These are phyloP conservation scores for Annulohypoxylon moriforme DNA, from an alignment of 495 filamentous ascomycete genomes.

Conservation along the genomic window DNA sequence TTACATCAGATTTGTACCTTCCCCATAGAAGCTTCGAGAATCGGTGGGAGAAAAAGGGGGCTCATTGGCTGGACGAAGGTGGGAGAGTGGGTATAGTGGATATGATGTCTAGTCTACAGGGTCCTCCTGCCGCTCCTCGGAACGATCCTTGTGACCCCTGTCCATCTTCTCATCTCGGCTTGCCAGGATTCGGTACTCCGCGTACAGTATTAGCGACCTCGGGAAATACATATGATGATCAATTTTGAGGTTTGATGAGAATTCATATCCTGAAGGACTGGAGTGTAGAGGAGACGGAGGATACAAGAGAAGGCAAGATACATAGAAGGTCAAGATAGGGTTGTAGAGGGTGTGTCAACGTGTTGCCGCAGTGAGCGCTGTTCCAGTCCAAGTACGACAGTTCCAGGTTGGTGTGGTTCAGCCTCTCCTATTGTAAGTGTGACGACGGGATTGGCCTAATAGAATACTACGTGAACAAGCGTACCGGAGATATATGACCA, in stretches of 20 bases:
- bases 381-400: constrained; percentile 20
- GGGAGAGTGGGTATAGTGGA: constrained; percentile 14
- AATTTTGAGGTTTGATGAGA: constrained; percentile 41
- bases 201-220: constrained; percentile 27
- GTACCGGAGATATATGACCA: constrained; percentile 38
- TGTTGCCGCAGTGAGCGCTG: constrained; percentile 34
- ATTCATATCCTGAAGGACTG: constrained; percentile 25
- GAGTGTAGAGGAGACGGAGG: not conserved
- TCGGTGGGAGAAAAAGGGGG: constrained; percentile 32
- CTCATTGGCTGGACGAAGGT: constrained; percentile 35
- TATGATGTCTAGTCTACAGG: constrained; percentile 33
- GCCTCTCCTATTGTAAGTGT: constrained; percentile 36
- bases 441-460: constrained; percentile 30
- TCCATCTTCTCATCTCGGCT: constrained; percentile 41
- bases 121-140: constrained; percentile 47
- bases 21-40: constrained; percentile 63
- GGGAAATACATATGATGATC: constrained; percentile 28
- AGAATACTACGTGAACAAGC: constrained; percentile 35
- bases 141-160: constrained; percentile 46
- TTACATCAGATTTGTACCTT: constrained; percentile 38
- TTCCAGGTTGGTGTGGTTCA: constrained; percentile 18
- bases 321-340: constrained; percentile 10
- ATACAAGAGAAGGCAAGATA: not conserved
- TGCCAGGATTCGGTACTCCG: constrained; percentile 35
- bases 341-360: constrained; percentile 15